Base-by-base conservation (phyloP, 163 green algal genomes). In the Volvox carteri region DNA sequence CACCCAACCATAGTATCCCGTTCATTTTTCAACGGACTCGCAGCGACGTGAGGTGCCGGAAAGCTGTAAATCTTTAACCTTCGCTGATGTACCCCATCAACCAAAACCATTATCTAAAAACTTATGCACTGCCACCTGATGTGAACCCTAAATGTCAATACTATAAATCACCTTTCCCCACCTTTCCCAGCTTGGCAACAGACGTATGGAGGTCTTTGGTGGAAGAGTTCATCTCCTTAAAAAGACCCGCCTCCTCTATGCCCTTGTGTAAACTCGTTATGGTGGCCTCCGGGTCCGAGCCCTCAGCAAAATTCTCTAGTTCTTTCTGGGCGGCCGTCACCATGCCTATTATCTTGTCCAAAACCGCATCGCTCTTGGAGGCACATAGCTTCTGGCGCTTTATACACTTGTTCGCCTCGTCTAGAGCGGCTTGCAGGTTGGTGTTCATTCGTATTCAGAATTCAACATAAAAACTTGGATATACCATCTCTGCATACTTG, bases 101-200 rank as follows among this genome's bases (percentile, higher is more conserved):
- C n/a, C n/a, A n/a, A n/a, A n/a, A n/a, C n/a, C n/a, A n/a, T n/a
- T n/a, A n/a, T n/a, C n/a, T n/a, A n/a, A n/a, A n/a, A n/a, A n/a
- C n/a, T n/a, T n/a, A n/a, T n/a, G n/a, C n/a, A n/a, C n/a, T n/a
- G n/a, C n/a, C n/a, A n/a, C n/a, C n/a, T n/a, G n/a, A n/a, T n/a
- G n/a, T n/a, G n/a, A n/a, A n/a, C n/a, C n/a, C n/a, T n/a, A n/a
- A n/a, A n/a, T n/a, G n/a, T n/a, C n/a, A n/a, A n/a, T n/a, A n/a
- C n/a, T n/a, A n/a, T n/a, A n/a, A n/a, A n/a, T n/a, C 67, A 46
- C 33, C 23, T 16, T 58, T 30, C 33, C 86, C 5, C 78, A 95
- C 95, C 95, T 98, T 98, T 67, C 95, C 94, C 6, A 98, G 95
- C 90, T 96, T 97, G 81, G 84, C 90, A 39, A 98, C 92, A 4